Evolutionary conservation across 106 monocot species (phyloP), one percentile per base, ranked within the genome.

Genomic region (Cymbidium sinense): DNA sequence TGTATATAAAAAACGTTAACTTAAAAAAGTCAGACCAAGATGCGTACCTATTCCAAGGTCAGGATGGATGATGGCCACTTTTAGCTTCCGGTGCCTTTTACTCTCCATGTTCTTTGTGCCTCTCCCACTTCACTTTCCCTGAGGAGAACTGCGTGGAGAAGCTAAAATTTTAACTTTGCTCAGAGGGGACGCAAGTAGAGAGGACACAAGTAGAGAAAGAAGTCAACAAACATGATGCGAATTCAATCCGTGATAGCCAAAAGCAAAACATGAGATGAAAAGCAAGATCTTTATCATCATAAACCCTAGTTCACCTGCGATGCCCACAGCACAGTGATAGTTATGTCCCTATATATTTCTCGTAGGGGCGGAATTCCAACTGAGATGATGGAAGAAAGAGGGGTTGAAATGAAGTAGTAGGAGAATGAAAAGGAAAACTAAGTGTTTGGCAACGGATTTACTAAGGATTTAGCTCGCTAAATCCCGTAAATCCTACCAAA

Each of bases 21-120:
- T 37, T 15, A 72, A 41, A 39, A 72, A 17, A 3, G 7, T n/a
- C n/a, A 28, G 35, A 27, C 27, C 44, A 41, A 44, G 54, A 70
- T 27, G 37, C 76, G 61, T 37, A 94, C 93, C 93, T 27, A 96
- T 91, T 70, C 96, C 96, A 47, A 96, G 96, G 81, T 96, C 96
- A 44, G 96, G 93, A 80, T 96, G 96, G 78, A 96, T 94, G 80
- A 94, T 86, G 19, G 86, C 96, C 74, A 96, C 80, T 71, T 88
- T 91, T 31, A 93, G 82, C 73, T 90, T 89, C 18, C 71, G 81
- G 11, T 39, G 23, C 61, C 44, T 70, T 7, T 5, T 65, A 52
- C 36, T 80, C 54, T 82, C 73, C 73, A 77, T 70, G 69, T 37
- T 52, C 78, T 12, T 7, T 43, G 74, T 3, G 43, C 43, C 27